Conservation (phyloP, 1,139 yeast species). For the Taphrina flavorubra region DNA sequence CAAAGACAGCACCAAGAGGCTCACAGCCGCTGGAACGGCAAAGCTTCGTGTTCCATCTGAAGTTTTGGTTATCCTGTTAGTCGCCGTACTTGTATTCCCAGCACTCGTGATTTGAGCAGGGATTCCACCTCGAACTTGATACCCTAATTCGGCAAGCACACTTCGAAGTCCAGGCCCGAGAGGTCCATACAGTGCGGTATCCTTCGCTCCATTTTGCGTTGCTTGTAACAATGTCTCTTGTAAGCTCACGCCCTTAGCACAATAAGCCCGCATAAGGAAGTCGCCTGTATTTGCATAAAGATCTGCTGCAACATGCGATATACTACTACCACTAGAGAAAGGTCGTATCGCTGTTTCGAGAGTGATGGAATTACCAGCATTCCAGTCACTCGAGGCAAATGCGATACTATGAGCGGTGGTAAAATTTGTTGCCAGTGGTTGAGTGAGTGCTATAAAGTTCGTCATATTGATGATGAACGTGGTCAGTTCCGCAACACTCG, state of each 20-base stretch:
- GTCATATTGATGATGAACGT: conserved; percentile 11
- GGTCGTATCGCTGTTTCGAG: conserved; percentile 35
- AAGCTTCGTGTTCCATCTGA: no score
- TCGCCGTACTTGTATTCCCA: neutral
- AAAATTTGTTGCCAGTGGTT: conserved; percentile 7
- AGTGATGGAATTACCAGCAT: neutral
- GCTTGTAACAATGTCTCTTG: conserved; percentile 15
- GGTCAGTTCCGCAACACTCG: conserved; percentile 6
- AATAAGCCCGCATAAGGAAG: conserved; percentile 37
- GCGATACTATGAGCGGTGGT: conserved; percentile 20
- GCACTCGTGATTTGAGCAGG: neutral
- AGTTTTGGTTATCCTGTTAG: no score
- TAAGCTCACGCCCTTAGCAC: conserved; percentile 27
- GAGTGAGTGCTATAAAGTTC: neutral
- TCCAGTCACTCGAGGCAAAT: neutral
- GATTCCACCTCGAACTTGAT: conserved; percentile 35
- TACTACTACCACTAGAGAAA: conserved; percentile 31
- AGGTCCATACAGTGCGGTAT: conserved; percentile 38
- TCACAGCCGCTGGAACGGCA: no score
- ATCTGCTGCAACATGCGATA: conserved; percentile 36
- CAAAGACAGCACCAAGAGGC: no score
- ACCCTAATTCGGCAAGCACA: conserved; percentile 37
- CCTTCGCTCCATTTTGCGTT: neutral
- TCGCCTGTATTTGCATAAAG: conserved; percentile 33
- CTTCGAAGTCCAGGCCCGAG: conserved; percentile 41